Base-by-base conservation (phyloP, 2,329 filamentous ascomycete genomes). In the Pseudocercospora ulei region DNA sequence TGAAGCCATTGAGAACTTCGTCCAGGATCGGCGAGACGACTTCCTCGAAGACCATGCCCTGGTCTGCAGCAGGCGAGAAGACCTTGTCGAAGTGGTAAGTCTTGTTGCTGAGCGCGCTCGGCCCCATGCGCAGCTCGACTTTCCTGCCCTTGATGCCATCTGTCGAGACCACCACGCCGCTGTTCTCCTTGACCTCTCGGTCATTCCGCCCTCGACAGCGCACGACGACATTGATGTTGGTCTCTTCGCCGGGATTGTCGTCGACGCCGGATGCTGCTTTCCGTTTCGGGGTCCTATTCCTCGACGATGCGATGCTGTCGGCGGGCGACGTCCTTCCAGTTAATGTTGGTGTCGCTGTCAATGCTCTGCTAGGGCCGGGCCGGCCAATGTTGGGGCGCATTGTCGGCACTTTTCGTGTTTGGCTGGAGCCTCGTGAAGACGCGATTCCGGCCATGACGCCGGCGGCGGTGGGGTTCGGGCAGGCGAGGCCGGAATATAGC, bases 151-250 rank as follows among this genome's bases (percentile, higher is more conserved):
- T 88, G 45, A 85, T 78, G n/a, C 84, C 86, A 52, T 90, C 82
- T 3, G 87, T 88, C 14, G 73, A 78, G 6, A 98, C 77, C 1
- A 96, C 87, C 1, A 96, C 86, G 24, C 85, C 83, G 59, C 86
- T 95, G 63, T 94, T 98, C 62, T 98, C 90, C 52, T 78, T 75
- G 37, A 95, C 78, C 65, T 98, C 90, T 51, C 88, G 79, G 52
- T 94, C 83, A 59, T 83, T 96, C 48, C 90, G 80, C 3, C 88
- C 90, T 52, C 90, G 76, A 65, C 88, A 98, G 48, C 90, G 75
- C 41, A 98, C 92, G 20, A 96, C 87, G 30, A 98, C 90, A 59
- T 92, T 90, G 64, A 98, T 98, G 60, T 95, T 98, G 5, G 88
- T 96, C 62, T 93, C 86, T 53, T 87, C 79, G 35, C 73, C 73